Percentiles rank a stretch among this genome's conserved stretches.
phyloP scores from a whole-genome alignment of 257 asterid species.

The Echites panduratus region DNA sequence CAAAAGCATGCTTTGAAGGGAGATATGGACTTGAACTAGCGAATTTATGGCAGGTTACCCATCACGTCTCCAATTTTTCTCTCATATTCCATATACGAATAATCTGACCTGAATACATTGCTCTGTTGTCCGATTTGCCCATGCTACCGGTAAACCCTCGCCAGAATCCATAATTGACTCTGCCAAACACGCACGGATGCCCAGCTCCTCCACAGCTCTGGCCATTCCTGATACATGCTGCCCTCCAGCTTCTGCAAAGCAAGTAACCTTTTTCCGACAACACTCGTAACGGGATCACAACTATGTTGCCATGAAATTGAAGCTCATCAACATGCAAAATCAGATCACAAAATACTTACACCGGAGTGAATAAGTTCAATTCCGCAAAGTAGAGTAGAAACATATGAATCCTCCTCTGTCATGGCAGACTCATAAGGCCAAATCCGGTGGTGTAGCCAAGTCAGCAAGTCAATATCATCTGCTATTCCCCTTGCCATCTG shows the following conservation, averaged over 20 bases:
- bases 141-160: conserved; percentile 62
- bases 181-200: conserved; percentile 66
- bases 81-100: neutral
- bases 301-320: no score
- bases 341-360: conserved; percentile 29
- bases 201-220: conserved; percentile 57
- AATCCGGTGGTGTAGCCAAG: conserved; percentile 73
- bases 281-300: neutral
- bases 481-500: conserved; percentile 80
- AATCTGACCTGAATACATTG: conserved; percentile 58
- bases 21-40: neutral
- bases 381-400: conserved; percentile 72
- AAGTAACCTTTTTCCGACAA: conserved; percentile 45
- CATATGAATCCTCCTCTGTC: conserved; percentile 64
- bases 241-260: conserved; percentile 89
- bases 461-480: conserved; percentile 68
- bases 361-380: conserved; percentile 88
- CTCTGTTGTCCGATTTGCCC: conserved; percentile 52
- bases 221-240: conserved; percentile 77
- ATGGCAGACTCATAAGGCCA: conserved; percentile 83
- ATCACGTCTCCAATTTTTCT: neutral
- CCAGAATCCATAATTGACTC: conserved; percentile 80
- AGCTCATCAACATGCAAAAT: neutral
- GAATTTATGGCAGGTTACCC: neutral
- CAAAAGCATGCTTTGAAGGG: neutral